Conservation (phyloP, 371 early-diverging fungal species). For the Mucor saturninus region DNA sequence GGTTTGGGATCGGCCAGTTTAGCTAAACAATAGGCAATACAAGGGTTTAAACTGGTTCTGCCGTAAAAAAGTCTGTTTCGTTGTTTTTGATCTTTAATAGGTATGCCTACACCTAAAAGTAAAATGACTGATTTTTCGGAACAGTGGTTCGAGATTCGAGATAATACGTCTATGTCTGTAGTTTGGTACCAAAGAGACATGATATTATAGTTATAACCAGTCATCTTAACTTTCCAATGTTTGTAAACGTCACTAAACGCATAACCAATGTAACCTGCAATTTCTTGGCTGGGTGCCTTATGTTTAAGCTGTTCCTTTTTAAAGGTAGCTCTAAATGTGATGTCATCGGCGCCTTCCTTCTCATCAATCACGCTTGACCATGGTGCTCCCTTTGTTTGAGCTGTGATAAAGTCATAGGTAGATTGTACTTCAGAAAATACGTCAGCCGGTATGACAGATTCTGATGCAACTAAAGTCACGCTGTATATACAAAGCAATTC, state of each 20-base stretch:
- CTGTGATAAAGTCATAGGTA: slow-evolving; percentile 24
- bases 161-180: neutral
- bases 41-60: slow-evolving; percentile 46
- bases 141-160: neutral
- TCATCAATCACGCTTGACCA: slow-evolving; percentile 25
- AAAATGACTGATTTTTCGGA: slow-evolving; percentile 16
- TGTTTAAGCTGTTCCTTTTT: slow-evolving; percentile 39
- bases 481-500: slow-evolving; percentile 30
- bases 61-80: slow-evolving; percentile 45
- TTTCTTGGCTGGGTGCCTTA: slow-evolving; percentile 25
- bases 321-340: slow-evolving; percentile 47
- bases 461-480: slow-evolving; percentile 31
- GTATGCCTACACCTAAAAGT: slow-evolving; percentile 34
- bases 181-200: slow-evolving; percentile 32
- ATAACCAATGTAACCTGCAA: slow-evolving; percentile 41
- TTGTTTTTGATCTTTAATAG: slow-evolving; percentile 31
- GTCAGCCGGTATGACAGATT: slow-evolving; percentile 19
- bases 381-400: slow-evolving; percentile 18
- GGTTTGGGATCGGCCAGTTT: slow-evolving; percentile 36
- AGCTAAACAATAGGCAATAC: slow-evolving; percentile 48
- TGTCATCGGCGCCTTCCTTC: neutral
- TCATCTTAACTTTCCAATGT: slow-evolving; percentile 47
- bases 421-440: slow-evolving; percentile 28
- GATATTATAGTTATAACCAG: slow-evolving; percentile 38
- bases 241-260: slow-evolving; percentile 30